Conservation (phyloP, 495 filamentous ascomycete species). For the Barbatosphaeria neglecta region DNA sequence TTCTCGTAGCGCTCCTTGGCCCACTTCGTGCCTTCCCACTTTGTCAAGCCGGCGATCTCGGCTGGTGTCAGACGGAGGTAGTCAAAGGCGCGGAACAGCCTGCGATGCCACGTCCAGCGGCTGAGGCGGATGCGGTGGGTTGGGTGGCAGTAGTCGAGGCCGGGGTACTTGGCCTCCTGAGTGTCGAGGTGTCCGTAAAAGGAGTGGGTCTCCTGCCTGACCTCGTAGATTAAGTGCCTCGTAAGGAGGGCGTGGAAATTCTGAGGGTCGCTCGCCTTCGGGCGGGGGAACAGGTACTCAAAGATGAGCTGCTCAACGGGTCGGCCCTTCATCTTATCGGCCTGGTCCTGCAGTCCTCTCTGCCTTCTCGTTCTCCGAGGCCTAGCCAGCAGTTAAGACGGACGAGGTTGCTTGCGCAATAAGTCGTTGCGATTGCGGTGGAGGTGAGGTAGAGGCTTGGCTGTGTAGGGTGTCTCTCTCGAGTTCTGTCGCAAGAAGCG, state of each 20-base stretch:
- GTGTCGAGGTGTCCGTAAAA: conserved; percentile 82
- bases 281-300: conserved; percentile 42
- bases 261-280: conserved; percentile 35
- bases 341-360: background rate
- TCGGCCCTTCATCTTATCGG: conserved; percentile 39
- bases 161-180: conserved; percentile 81
- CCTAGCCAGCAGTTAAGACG: background rate
- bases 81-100: conserved; percentile 76
- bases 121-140: conserved; percentile 76
- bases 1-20: conserved; percentile 75
- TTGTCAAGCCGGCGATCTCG: conserved; percentile 70
- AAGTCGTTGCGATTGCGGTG: too few species aligned
- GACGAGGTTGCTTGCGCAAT: too few species aligned
- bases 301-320: conserved; percentile 43
- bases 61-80: conserved; percentile 57
- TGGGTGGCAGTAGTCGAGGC: conserved; percentile 70
- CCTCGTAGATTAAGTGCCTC: conserved; percentile 70
- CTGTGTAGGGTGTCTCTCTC: too few species aligned
- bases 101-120: conserved; percentile 69
- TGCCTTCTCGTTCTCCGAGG: background rate
- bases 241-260: conserved; percentile 42
- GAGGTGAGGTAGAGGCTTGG: too few species aligned
- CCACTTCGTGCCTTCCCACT: conserved; percentile 90
- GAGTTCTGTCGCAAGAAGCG: too few species aligned
- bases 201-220: conserved; percentile 68